phyloP scores from a whole-genome alignment of 352 stramenopile species.

The Bremia lactucae region DNA sequence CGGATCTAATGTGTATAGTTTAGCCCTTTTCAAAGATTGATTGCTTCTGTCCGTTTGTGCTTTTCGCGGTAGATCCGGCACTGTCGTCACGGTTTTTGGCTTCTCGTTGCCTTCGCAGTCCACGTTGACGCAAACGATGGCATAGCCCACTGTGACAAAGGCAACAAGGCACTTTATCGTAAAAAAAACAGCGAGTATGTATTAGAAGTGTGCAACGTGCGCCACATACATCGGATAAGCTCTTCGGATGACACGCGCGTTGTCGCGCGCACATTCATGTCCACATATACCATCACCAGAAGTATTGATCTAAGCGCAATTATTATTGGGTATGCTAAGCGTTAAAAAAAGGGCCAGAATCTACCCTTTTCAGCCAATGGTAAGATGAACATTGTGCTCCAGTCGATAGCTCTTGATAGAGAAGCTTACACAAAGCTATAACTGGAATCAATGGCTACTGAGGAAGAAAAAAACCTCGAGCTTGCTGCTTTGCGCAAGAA shows the following conservation, averaged over 20 bases:
- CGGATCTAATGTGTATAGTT: constrained; percentile 38
- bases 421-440: constrained; percentile 26
- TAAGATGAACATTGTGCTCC: constrained; percentile 1
- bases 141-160: constrained; percentile 53
- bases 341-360: not conserved
- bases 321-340: too few species aligned
- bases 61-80: constrained; percentile 24
- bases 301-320: not conserved
- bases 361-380: constrained; percentile 3
- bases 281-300: constrained; percentile 32
- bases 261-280: constrained; percentile 58
- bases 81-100: constrained; percentile 31
- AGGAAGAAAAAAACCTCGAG: constrained; percentile 66
- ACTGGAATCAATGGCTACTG: constrained; percentile 41
- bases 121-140: constrained; percentile 45
- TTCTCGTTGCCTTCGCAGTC: constrained; percentile 42
- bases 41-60: constrained; percentile 21
- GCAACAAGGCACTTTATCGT: not conserved
- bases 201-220: too few species aligned
- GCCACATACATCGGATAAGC: constrained; percentile 44
- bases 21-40: constrained; percentile 54
- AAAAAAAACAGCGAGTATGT: too few species aligned
- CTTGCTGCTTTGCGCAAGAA: constrained; percentile 98
- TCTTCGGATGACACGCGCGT: constrained; percentile 40
- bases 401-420: constrained; percentile 10